phyloP scores from a whole-genome alignment of 202 grass and related monocot species.

The Digitaria exilis region DNA sequence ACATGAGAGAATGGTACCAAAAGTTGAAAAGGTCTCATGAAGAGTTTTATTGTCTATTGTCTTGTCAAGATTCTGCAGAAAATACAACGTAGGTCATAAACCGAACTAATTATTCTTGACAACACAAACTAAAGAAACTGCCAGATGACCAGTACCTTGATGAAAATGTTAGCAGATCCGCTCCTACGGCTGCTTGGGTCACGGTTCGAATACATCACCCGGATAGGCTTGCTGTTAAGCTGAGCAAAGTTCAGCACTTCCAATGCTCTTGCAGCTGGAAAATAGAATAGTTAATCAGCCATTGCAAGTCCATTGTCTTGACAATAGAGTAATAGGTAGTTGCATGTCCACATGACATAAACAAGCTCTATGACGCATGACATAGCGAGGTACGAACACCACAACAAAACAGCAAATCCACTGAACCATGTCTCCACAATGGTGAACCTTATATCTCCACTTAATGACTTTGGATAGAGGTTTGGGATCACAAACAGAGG shows the following conservation, averaged over 20 bases:
- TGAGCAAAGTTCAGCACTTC: slow-evolving; percentile 73
- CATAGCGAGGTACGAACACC: not conserved
- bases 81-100: slow-evolving; percentile 5
- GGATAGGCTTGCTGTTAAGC: slow-evolving; percentile 68
- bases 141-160: slow-evolving; percentile 59
- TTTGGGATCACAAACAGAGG: not conserved
- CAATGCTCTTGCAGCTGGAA: slow-evolving; percentile 78
- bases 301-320: not conserved
- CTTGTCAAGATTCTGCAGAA: slow-evolving; percentile 88
- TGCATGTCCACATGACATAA: not conserved
- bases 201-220: slow-evolving; percentile 91
- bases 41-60: slow-evolving; percentile 81
- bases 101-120: not conserved
- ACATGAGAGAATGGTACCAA: slow-evolving; percentile 78
- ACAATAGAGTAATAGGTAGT: slow-evolving; percentile 10
- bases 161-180: slow-evolving; percentile 88
- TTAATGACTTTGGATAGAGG: not conserved
- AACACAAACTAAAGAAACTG: slow-evolving; percentile 33
- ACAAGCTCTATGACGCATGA: slow-evolving; percentile 6
- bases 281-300: slow-evolving; percentile 28
- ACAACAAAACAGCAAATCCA: not conserved
- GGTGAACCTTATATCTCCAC: not conserved
- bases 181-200: slow-evolving; percentile 82
- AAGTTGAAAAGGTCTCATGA: slow-evolving; percentile 75
- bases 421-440: not conserved